A percentile compares a stretch with the other conserved stretches of the same genome.
These are phyloP conservation scores for Mucor sp. DNA, from an alignment of 371 early-diverging fungal genomes.

Conservation along the genomic window DNA sequence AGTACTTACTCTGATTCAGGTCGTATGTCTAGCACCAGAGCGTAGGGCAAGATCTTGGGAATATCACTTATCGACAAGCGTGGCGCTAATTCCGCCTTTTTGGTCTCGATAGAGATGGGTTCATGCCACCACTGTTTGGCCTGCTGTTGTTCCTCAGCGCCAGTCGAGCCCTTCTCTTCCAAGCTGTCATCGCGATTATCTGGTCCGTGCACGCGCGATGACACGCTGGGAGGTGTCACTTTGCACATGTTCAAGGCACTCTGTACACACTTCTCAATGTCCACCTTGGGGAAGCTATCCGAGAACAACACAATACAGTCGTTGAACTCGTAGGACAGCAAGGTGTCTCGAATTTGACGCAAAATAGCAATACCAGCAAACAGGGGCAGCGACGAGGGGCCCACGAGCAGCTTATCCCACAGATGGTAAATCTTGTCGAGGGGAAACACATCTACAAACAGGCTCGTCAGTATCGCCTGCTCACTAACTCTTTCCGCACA, in stretches of 20 bases:
- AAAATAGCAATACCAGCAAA: slow-evolving; percentile 76
- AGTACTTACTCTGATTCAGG: slow-evolving; percentile 59
- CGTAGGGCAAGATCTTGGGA: slow-evolving; percentile 48
- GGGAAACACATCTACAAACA: slow-evolving; percentile 69
- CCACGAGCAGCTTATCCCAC: slow-evolving; percentile 77
- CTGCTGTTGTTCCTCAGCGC: neutral
- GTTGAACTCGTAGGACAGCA: slow-evolving; percentile 67
- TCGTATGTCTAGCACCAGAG: slow-evolving; percentile 64
- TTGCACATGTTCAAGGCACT: slow-evolving; percentile 70
- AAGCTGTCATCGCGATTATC: neutral
- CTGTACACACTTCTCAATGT: slow-evolving; percentile 73
- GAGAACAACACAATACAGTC: slow-evolving; percentile 67
- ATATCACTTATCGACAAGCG: slow-evolving; percentile 59
- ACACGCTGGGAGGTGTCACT: slow-evolving; percentile 63
- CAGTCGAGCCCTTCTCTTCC: neutral
- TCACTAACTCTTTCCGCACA: too few relatives aligned
- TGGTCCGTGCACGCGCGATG: slow-evolving; percentile 27
- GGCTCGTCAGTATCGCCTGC: neutral
- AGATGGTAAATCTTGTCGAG: slow-evolving; percentile 78
- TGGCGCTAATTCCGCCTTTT: slow-evolving; percentile 62
- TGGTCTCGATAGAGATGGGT: slow-evolving; percentile 53
- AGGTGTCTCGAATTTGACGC: slow-evolving; percentile 59
- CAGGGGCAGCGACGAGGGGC: slow-evolving; percentile 64
- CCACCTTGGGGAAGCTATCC: slow-evolving; percentile 70
- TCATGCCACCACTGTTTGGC: slow-evolving; percentile 61